Evolutionary conservation across 129 eudicot genomes (phyloP), one percentile per base, ranked within the genome.

Genomic region (Helichrysum umbraculigerum): DNA sequence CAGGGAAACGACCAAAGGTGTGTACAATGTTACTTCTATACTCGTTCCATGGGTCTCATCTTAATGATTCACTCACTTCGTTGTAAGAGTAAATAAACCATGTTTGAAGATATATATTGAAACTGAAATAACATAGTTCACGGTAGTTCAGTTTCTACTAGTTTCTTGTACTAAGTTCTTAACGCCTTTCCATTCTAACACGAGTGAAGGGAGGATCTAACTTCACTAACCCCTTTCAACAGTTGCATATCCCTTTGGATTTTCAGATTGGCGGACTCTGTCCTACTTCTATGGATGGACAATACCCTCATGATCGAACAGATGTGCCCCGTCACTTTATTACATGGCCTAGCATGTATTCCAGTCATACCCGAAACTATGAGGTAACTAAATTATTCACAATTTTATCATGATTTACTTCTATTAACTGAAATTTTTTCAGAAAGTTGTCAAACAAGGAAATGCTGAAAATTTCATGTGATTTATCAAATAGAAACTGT

Each of bases 1-100:
- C 76, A 69, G 81, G 84, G 57, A 90, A 92, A 85, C 81, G 86
- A 44, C 71, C 76, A 65, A 83, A 86, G 96, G 96, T 87, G 68
- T 35, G 77, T 16, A 9, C 30, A 21, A 37, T 37, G 16, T 20
- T 57, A 58, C 28, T 60, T 73, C 69, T 17, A 25, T 25, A n/a
- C 39, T 21, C 2, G 17, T 37, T 37, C 34, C 28, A 35, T 66
- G 51, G 30, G 7, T 35, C 71, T 51, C 25, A 1, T 19, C 52
- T 37, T 34, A 7, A 8, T 66, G 5, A 66, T 33, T 17, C 0
- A 17, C 51, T 66, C 28, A n/a, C 51, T 4, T 14, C 68, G 30
- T 16, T 66, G 2, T 17, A 3, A 66, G 28, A 66, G 52, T 6
- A 61, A 35, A 35, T 66, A 34, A n/a, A 66, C 15, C 47, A 41